Conservation (phyloP, 805 yeast genomes). For the Candida saitoana region DNA sequence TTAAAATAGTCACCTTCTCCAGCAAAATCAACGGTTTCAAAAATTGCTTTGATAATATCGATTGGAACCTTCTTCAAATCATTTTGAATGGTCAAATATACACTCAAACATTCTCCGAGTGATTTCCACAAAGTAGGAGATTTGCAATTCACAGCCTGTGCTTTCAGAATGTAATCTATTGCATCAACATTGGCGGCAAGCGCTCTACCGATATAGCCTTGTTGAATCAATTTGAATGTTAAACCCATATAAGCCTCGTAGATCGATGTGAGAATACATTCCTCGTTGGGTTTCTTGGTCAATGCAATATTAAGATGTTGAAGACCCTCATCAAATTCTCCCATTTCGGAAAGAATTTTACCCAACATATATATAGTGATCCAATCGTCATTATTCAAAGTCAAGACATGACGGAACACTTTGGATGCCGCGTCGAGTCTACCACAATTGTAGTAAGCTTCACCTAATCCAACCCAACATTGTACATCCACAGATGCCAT, state of each 20-base stretch:
- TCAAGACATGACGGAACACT: constrained; percentile 67
- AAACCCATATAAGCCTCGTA: constrained; percentile 55
- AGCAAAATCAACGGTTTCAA: constrained; percentile 12
- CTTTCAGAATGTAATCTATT: constrained; percentile 37
- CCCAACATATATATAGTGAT: constrained; percentile 67
- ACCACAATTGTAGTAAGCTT: constrained; percentile 83
- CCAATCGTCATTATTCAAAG: constrained; percentile 46
- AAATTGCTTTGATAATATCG: constrained; percentile 17
- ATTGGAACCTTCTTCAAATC: constrained; percentile 48
- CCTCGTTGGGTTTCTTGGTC: constrained; percentile 43
- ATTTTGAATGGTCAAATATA: constrained; percentile 55
- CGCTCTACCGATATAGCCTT: constrained; percentile 70
- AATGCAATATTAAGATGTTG: constrained; percentile 42
- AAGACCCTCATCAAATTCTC: constrained; percentile 63
- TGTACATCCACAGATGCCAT: constrained; percentile 61
- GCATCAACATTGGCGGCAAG: constrained; percentile 44
- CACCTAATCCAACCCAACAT: constrained; percentile 97
- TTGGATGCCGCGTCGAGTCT: constrained; percentile 80
- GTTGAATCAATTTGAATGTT: constrained; percentile 46
- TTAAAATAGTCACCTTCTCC: constrained; percentile 19
- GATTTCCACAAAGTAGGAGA: constrained; percentile 66
- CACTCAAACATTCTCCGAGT: constrained; percentile 51
- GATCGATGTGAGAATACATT: constrained; percentile 45
- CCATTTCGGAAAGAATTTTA: constrained; percentile 55
- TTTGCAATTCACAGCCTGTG: constrained; percentile 29